Conservation (phyloP, 1,139 yeast genomes). For the Meyerozyma guilliermondii region DNA sequence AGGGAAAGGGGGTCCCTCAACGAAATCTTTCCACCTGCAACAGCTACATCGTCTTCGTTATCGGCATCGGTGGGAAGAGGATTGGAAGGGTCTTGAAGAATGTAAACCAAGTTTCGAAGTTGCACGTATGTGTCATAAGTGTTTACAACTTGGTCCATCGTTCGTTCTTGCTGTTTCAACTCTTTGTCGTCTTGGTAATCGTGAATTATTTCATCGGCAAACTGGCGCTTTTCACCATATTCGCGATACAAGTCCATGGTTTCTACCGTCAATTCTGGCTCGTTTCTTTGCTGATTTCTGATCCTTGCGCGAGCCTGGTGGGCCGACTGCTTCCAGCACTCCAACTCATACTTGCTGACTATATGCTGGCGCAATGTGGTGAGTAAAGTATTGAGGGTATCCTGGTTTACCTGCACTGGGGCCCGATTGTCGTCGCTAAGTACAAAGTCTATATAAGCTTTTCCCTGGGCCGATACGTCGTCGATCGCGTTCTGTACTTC, state of each 20-base stretch:
- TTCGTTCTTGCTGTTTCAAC: not conserved
- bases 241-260: slow-evolving; percentile 4
- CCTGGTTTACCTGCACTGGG: slow-evolving; percentile 4
- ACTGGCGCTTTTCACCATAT: slow-evolving; percentile 5
- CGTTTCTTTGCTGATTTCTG: slow-evolving; percentile 5
- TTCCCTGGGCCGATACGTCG: slow-evolving; percentile 4
- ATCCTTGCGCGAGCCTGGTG: slow-evolving; percentile 4
- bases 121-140: slow-evolving; percentile 15
- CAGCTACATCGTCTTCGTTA: slow-evolving; percentile 51
- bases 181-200: slow-evolving; percentile 2
- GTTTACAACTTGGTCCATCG: slow-evolving; percentile 1
- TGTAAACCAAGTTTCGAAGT: slow-evolving; percentile 22
- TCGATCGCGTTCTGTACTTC: slow-evolving; percentile 2
- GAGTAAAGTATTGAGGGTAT: slow-evolving; percentile 3
- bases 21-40: slow-evolving; percentile 65
- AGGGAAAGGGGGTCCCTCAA: slow-evolving; percentile 63
- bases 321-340: slow-evolving; percentile 2
- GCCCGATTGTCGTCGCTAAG: slow-evolving; percentile 3
- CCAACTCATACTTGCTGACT: slow-evolving; percentile 3
- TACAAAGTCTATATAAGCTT: slow-evolving; percentile 5
- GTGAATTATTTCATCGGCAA: slow-evolving; percentile 7
- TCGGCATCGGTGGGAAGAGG: slow-evolving; percentile 35
- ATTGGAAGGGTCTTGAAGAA: slow-evolving; percentile 34
- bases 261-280: slow-evolving; percentile 5
- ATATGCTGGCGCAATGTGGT: slow-evolving; percentile 3